Base-by-base conservation (phyloP, 164 flowering plant species). In the Aristolochia californica region DNA sequence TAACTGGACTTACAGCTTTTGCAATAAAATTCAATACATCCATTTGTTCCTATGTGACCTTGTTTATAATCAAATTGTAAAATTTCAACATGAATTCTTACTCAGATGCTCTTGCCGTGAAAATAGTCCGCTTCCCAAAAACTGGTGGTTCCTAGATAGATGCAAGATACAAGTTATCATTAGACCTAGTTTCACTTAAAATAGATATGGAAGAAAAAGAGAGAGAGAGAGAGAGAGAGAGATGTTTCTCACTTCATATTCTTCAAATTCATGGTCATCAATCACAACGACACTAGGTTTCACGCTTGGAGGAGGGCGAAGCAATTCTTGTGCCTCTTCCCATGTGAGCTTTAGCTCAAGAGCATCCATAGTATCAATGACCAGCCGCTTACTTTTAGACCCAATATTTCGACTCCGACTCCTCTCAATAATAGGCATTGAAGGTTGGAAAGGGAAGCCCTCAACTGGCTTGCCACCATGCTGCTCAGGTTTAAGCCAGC, bases 321-420 rank as follows among this genome's bases (percentile, higher is more conserved):
- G 89, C 68, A 94, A 78, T 40, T 87, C 99, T 60, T 87, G 99
- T 54, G 96, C 87, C 70, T 94, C 99, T 70, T 87, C 95, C 99
- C 99, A 94, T 26, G 97, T 87, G 56, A 87, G 75, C 69, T 78
- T 81, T 50, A 94, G 74, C 76, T 87, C 95, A 80, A 80, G 13
- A 52, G 87, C 88, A 75, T 86, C 96, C 59, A 85, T 91, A 71
- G 67, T 79, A 61, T 85, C 80, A 61, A 94, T 87, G 34, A 76
- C 80, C 71, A 83, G 63, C 77, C 99, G 80, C 77, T 83, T 85
- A 65, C 75, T 84, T 74, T 94, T 89, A 20, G 82, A 72, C 48
- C 99, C 85, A 56, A 93, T 81, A 45, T 85, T 85, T 43, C 87
- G 79, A 48, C 76, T 69, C 67, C 75, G 80, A 69, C 78, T 84